A percentile compares a stretch with the other conserved stretches of the same genome.
phyloP scores from a whole-genome alignment of 139 green algal genomes.

The Haematococcus lacustris region DNA sequence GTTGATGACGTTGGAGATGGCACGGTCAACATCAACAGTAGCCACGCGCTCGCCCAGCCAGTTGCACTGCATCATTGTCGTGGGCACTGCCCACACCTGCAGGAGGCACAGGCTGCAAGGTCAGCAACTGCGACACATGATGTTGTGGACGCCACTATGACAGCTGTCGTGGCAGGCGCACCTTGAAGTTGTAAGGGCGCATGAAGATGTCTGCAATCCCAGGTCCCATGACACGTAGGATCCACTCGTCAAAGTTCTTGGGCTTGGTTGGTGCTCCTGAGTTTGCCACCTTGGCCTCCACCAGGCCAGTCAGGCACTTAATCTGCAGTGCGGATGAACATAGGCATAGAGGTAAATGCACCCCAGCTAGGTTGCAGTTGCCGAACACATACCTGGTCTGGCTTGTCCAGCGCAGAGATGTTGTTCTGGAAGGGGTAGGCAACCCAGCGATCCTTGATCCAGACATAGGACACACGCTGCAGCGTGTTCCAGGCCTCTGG shows the following conservation, averaged over 20 bases:
- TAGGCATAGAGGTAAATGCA: too few relatives aligned
- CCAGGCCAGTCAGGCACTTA: slow-evolving; percentile 72
- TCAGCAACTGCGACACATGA: too few relatives aligned
- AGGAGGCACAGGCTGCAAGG: too few relatives aligned
- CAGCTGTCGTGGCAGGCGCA: too few relatives aligned
- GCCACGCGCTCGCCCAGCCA: slow-evolving; percentile 91
- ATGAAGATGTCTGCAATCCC: slow-evolving; percentile 92
- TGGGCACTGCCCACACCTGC: slow-evolving; percentile 75
- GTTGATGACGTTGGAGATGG: slow-evolving; percentile 81
- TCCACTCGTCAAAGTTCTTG: slow-evolving; percentile 92
- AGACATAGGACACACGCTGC: slow-evolving; percentile 81
- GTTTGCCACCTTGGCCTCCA: slow-evolving; percentile 78
- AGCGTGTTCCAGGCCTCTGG: slow-evolving; percentile 76
- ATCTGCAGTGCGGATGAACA: too few relatives aligned
- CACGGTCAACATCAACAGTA: slow-evolving; percentile 74
- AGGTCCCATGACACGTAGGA: slow-evolving; percentile 74
- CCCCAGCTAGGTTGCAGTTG: too few relatives aligned
- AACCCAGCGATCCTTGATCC: slow-evolving; percentile 78
- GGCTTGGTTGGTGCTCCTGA: slow-evolving; percentile 54
- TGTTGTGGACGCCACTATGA: too few relatives aligned
- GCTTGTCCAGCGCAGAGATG: slow-evolving; percentile 71
- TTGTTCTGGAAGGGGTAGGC: slow-evolving; percentile 94
- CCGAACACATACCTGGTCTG: slow-evolving; percentile 66
- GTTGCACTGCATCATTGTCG: slow-evolving; percentile 80
- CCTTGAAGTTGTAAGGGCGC: slow-evolving; percentile 95